Evolutionary conservation across 805 yeast species (phyloP), one percentile per base, ranked within the genome.

Genomic region (Starmerella floris): DNA sequence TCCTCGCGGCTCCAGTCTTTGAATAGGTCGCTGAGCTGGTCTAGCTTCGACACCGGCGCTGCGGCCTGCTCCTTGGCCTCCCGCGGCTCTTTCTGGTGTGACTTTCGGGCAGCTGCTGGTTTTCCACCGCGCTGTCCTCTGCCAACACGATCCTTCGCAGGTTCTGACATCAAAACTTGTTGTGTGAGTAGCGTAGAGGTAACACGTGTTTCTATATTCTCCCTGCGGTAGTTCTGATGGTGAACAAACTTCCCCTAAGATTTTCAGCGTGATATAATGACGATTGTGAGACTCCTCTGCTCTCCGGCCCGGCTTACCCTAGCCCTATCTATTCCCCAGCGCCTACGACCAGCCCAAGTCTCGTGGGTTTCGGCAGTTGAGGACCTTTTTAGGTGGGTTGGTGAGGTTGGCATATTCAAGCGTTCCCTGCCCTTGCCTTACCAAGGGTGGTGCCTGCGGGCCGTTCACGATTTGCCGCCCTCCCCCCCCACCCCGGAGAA

Each of bases 1-100:
- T 91, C 98, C 23, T 82, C 94, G 42, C 72, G 68, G 37, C 82
- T 73, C 98, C 98, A 91, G 59, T 83, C 95, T 35, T 96, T 94
- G 66, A 91, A 87, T 68, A 91, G 70, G 63, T 88, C 97, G 39
- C 70, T 62, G 53, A 88, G 72, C 30, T 36, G 39, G 16, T 9
- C 32, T 8, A 36, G 81, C 74, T n/a, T 39, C 41, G 35, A 30
- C 23, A 20, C 41, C 40, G 41, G 26, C 43, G 41, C 25, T 17
- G 28, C 17, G 26, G 31, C 19, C n/a, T 23, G 27, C 16, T 11
- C 22, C 11, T 16, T 16, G 22, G 5, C 8, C 26, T 20, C 26
- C 36, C 16, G 10, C 15, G 26, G 13, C 19, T 35, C 30, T n/a
- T 35, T 26, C n/a, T 8, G 27, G n/a, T 11, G 37, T 23, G 25